These are phyloP conservation scores for Ogataea pignaliae DNA, from an alignment of 805 yeast species.

Conservation along the genomic window DNA sequence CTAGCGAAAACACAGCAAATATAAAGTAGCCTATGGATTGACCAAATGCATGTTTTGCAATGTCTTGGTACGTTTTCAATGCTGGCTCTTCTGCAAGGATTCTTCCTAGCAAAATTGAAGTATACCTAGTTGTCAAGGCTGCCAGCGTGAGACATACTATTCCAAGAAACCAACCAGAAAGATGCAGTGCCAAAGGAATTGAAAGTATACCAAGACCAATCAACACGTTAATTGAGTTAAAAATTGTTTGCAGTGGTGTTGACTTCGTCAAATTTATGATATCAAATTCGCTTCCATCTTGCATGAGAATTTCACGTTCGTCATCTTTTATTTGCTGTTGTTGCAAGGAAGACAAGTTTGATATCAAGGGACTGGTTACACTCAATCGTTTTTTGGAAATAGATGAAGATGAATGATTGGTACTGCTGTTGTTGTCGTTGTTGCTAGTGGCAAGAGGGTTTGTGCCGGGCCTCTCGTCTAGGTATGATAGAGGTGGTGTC, in stretches of 20 bases:
- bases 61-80: slow-evolving; percentile 54
- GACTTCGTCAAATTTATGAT: slow-evolving; percentile 34
- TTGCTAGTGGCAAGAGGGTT: not conserved
- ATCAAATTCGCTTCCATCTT: slow-evolving; percentile 6
- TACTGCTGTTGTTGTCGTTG: not conserved
- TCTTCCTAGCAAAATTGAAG: slow-evolving; percentile 51
- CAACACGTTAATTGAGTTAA: slow-evolving; percentile 72
- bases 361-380: not conserved
- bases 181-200: slow-evolving; percentile 61
- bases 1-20: slow-evolving; percentile 48
- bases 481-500: not conserved
- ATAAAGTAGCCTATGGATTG: slow-evolving; percentile 37
- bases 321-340: slow-evolving; percentile 4
- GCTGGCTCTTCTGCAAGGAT: slow-evolving; percentile 38
- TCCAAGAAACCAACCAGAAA: slow-evolving; percentile 66
- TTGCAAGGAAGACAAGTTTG: not conserved
- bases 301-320: slow-evolving; percentile 1
- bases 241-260: slow-evolving; percentile 70
- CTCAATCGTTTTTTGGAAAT: too few species aligned
- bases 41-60: slow-evolving; percentile 51
- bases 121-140: slow-evolving; percentile 46
- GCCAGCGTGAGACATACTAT: slow-evolving; percentile 36
- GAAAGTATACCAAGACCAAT: slow-evolving; percentile 76
- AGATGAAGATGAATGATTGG: too few species aligned
- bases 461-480: not conserved